Evolutionary conservation across 179 eudicot species (phyloP), one percentile per base, ranked within the genome.

Genomic region (Camellia oleifera): DNA sequence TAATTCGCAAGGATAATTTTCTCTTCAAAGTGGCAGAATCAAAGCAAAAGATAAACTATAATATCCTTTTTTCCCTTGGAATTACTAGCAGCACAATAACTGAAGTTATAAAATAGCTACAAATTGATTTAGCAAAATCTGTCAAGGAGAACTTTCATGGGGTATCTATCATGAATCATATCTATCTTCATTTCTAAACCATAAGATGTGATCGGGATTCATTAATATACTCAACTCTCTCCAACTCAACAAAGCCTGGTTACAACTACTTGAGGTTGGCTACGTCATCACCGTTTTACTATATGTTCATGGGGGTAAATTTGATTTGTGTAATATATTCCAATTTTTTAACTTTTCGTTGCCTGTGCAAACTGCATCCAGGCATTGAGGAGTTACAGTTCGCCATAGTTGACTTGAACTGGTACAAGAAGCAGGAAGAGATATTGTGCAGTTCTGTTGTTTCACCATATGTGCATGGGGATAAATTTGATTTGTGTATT

Each of bases 331-430:
- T 60, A n/a, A 17, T 18, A 52, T 45, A 13, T 53, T 18, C 32
- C 15, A 14, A 56, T 60, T 65, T n/a, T 13, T 46, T 70, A 15
- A 6, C 2, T 48, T 77, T 7, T 56, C 44, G 9, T 26, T 64
- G 62, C 42, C 32, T 69, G 9, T 77, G 23, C 69, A 63, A 53
- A 68, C 71, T n/a, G 57, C 75, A 11, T 83, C 62, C 75, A 90
- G 92, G 82, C 26, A 64, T 89, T 69, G 88, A 88, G 80, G 88
- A 89, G 86, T 83, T 93, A 80, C 79, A 78, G 80, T 88, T 89
- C 78, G 80, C 82, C 23, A 81, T 86, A 76, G 78, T 76, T 78
- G 94, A 90, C 82, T 83, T 87, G 64, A 57, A 82, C 82, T 93
- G 97, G 98, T 79, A 65, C 44, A 61, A 75, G 69, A 91, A 74